Evolutionary conservation across 176 grass and related monocot species (phyloP), one percentile per base, ranked within the genome.

Genomic region (Leersia perrieri): DNA sequence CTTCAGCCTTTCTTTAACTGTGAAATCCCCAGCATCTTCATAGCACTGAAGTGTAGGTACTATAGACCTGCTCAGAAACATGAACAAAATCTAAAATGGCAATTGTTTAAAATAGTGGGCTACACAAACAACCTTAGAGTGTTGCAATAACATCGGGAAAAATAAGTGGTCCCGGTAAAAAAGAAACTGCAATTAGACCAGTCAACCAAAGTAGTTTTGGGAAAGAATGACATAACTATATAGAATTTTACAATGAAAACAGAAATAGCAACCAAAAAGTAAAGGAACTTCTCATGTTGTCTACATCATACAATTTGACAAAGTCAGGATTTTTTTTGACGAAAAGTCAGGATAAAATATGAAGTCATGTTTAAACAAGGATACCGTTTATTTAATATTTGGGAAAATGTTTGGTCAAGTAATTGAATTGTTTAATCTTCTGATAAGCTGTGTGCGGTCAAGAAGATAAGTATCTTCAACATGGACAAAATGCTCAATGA

Each of bases 1-100:
- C 85, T 84, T 99, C 74, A 99, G 87, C 81, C 96, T 95, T 88
- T 95, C 90, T 88, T 93, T 99, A 74, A 99, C 88, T 35, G 96
- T 99, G 72, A 99, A 99, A 68, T 99, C 93, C 28, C 96, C 96
- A 71, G 96, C 96, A 70, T 99, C 96, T 87, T 99, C 96, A 80
- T 99, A 99, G 36, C 96, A 92, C 83, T 99, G 92, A 86, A 99
- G 91, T 55, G 86, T 88, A 78, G 96, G 96, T 81, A 99, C 90
- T 34, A 99, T 87, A 88, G 93, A 88, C 96, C 96, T 99, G 96
- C 92, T 88, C 81, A 83, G 47, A 85, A 29, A 84, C 60, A 71
- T 38, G 34, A 68, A 74, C 47, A 76, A 20, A 76, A 57, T 28
- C 81, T 81, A 70, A 79, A 78, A 88, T 35, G 25, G 51, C 49